Evolutionary conservation across 2,329 filamentous ascomycete genomes (phyloP), one percentile per base, ranked within the genome.

Genomic region (Colletotrichum brevisporum): DNA sequence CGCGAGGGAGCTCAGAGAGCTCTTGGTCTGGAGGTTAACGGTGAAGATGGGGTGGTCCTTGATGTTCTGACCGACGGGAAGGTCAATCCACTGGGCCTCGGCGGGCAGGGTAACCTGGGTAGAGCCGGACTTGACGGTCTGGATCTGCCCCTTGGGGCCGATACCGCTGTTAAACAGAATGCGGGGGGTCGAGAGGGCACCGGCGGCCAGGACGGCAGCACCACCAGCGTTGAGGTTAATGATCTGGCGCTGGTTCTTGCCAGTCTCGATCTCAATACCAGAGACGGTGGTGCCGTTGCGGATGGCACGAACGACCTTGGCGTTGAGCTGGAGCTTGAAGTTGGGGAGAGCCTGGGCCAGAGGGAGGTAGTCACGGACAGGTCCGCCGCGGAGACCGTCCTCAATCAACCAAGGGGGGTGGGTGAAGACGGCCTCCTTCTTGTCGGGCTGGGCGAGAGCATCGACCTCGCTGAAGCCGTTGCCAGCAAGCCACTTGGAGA

Each of bases 151-250:
- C 13, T 73, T 72, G 2, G 84, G 84, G 1, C 89, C 89, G 39
- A 91, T 81, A 31, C 89, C 89, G 24, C 83, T 86, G 3, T 89
- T 82, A 73, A 88, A 87, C 8, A 91, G 83, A 1, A 91, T 75
- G 43, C 88, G 84, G 5, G 70, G 70, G 47, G 65, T 69, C 12
- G 72, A 72, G 16, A 73, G 57, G n/a, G 71, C 71, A 53, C 72
- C 71, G 1, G 72, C 68, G 6, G 72, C 69, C 48, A 73, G 71
- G 27, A 73, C 45, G 24, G 71, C 65, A 39, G 62, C 62, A 66
- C 70, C 70, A 6, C 70, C 70, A 0, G 70, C 27, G n/a, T 70
- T 71, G 56, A 74, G 62, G 60, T 72, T 73, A 60, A 77, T 63
- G 58, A 67, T 73, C 61, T 72, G 60, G 56, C 71, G 70, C 4